Evolutionary conservation across 1,139 yeast genomes (phyloP).

Genomic region (Lodderomyces pseudojiufengensis): DNA sequence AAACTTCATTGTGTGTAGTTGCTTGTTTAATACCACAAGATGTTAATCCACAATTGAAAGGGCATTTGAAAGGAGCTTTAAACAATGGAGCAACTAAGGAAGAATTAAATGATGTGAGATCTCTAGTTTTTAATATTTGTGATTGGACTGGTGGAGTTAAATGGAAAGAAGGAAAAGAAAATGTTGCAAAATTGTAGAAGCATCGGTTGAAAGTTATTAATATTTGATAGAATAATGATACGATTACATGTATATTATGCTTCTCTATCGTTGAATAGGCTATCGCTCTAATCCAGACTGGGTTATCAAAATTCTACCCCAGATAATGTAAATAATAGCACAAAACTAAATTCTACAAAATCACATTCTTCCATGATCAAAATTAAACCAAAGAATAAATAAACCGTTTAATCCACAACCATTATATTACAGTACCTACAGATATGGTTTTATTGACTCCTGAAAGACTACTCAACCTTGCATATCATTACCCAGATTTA

Average conservation of each 20-base stretch:
- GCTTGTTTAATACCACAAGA: slow-evolving; percentile 87
- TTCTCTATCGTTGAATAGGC: too few relatives aligned
- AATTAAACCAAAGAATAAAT: too few relatives aligned
- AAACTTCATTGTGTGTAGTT: slow-evolving; percentile 74
- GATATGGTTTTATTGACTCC: slow-evolving; percentile 44
- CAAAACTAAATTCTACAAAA: too few relatives aligned
- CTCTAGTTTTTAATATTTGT: slow-evolving; percentile 61
- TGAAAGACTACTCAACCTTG: slow-evolving; percentile 57
- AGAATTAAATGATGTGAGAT: slow-evolving; percentile 58
- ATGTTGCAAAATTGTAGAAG: slow-evolving; percentile 50
- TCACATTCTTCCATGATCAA: too few relatives aligned
- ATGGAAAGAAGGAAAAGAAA: slow-evolving; percentile 54
- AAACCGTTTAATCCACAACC: too few relatives aligned
- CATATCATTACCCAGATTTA: slow-evolving; percentile 47
- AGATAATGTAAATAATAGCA: too few relatives aligned
- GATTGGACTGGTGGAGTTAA: slow-evolving; percentile 65
- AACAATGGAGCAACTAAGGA: slow-evolving; percentile 72
- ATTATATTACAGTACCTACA: slow-evolving; percentile 9
- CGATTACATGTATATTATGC: too few relatives aligned
- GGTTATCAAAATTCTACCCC: too few relatives aligned
- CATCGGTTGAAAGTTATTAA: too few relatives aligned
- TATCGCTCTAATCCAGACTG: too few relatives aligned
- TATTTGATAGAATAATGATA: too few relatives aligned
- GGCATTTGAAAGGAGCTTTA: slow-evolving; percentile 81
- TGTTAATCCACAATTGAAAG: slow-evolving; percentile 91